Percentiles rank a stretch among this genome's conserved stretches.
phyloP scores from a whole-genome alignment of 106 monocot genomes.

The Acanthochlamys bracteata region DNA sequence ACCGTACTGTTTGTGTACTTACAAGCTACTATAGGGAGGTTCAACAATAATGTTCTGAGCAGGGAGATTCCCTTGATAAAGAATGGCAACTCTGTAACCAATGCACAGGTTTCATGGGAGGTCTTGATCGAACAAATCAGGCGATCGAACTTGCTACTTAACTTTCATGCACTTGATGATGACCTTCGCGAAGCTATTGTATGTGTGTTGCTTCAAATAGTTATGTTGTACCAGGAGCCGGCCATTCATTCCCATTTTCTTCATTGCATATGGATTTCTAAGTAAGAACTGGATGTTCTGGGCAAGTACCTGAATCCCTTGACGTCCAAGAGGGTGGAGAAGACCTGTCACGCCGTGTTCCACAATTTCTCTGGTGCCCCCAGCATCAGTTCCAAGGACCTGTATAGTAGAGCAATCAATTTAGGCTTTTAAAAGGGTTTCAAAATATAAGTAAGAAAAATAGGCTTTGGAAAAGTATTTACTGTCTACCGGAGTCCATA shows the following conservation, averaged over 20 bases:
- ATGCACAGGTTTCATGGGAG: too few species aligned
- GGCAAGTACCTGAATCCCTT: slow-evolving; percentile 43
- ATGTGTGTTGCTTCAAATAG: slow-evolving; percentile 69
- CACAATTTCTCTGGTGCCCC: slow-evolving; percentile 79
- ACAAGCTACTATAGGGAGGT: too few species aligned
- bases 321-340: slow-evolving; percentile 68
- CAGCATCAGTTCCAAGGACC: slow-evolving; percentile 93
- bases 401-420: slow-evolving; percentile 8
- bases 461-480: too few species aligned
- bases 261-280: slow-evolving; percentile 34
- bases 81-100: too few species aligned
- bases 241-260: slow-evolving; percentile 63
- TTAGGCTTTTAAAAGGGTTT: too few species aligned
- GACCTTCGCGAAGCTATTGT: slow-evolving; percentile 44
- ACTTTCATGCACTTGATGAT: slow-evolving; percentile 60
- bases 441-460: too few species aligned
- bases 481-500: too few species aligned
- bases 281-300: slow-evolving; percentile 55
- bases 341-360: slow-evolving; percentile 74
- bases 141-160: slow-evolving; percentile 14
- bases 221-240: slow-evolving; percentile 40
- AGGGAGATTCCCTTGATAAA: too few species aligned
- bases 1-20: too few species aligned
- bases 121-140: too few species aligned
- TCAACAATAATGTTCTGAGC: too few species aligned